Base-by-base conservation (phyloP, 2,329 filamentous ascomycete genomes). In the Venturiaceae sp. region DNA sequence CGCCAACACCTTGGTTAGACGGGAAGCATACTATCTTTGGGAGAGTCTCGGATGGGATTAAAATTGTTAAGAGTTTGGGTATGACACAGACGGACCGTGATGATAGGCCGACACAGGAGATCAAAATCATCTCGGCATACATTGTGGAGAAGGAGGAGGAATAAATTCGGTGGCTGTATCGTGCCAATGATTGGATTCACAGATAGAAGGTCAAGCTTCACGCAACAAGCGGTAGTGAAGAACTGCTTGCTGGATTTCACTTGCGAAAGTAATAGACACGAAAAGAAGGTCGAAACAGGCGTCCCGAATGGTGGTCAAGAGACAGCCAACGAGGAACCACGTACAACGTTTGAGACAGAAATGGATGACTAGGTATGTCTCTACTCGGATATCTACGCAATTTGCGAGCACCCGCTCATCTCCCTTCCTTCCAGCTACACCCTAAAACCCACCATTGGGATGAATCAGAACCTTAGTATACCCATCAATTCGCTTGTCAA, bases 1-100 rank as follows among this genome's bases (percentile, higher is more conserved):
- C 91, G 7, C 92, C 92, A 4, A 92, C 94, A 16, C 94, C 94
- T 0, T 97, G 92, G 92, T 75, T 99, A 60, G 94, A 99, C 73
- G 91, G 92, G 23, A 96, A 96, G 73, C 92, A 99, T 72, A 95
- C 92, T 11, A 95, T 99, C 64, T 99, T 99, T 69, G 94, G 94
- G 1, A 78, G 92, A 57, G 91, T 99, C 39, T 92, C 88, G 76
- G 82, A 75, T 58, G 94, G 94, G 0, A 83, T 97, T 81, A 78
- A 81, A 59, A 80, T 92, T n/a, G 85, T 97, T 30, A 86, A 90
- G 77, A 81, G 90, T 64, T 88, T 99, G 83, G 94, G 92, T 0
- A 71, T 94, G 60, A 90, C 96, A 54, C 90, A 88, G 76, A 96
- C 91, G 0, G 89, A 84, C 26, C 74, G 75, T 7, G 90, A 92